Base-by-base conservation (phyloP, 805 yeast species). In the Yarrowia bubula region DNA sequence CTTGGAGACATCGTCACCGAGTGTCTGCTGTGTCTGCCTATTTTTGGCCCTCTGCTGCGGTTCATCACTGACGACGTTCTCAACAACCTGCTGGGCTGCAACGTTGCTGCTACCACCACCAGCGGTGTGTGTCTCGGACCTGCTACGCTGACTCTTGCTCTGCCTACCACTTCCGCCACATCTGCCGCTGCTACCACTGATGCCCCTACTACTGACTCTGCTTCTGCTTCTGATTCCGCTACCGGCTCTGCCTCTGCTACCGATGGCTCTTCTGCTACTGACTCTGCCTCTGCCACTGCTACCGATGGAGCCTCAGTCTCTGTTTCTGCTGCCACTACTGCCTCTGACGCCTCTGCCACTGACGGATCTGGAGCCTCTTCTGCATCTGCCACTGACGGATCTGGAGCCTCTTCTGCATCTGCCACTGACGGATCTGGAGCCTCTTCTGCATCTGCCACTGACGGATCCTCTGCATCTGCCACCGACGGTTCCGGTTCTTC, bases 401-500 rank as follows among this genome's bases (percentile, higher is more conserved):
- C 50, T 15, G 15, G 22, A 9, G 28, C 28, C 28, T 22, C 28
- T 22, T 22, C 63, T 42, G 33, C 7, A 8, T 1, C 63, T 41
- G 37, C 62, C 11, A 32, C 62, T 28, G 61, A 53, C 28, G 63
- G 63, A 5, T n/a, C n/a, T n/a, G n/a, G n/a, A n/a, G n/a, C n/a
- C 32, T 57, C 63, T 18, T 28, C 63, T 42, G 33, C 7, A 8
- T 1, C 63, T 41, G 37, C 62, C 11, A 32, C 62, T 28, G 61
- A 53, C 28, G 63, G 63, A 5, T 57, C 63, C 14, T 28, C 50
- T 31, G 50, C 18, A 15, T 6, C 50, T 32, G 63, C 22, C 15
- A 31, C 44, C 28, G 37, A 18, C 37, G 33, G 42, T 14, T 31
- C 32, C 14, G 55, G 39, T 31, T 32, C 28, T 14, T 3, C 58